These are phyloP conservation scores for Candida stauntonica DNA, from an alignment of 805 yeast species.

Conservation along the genomic window DNA sequence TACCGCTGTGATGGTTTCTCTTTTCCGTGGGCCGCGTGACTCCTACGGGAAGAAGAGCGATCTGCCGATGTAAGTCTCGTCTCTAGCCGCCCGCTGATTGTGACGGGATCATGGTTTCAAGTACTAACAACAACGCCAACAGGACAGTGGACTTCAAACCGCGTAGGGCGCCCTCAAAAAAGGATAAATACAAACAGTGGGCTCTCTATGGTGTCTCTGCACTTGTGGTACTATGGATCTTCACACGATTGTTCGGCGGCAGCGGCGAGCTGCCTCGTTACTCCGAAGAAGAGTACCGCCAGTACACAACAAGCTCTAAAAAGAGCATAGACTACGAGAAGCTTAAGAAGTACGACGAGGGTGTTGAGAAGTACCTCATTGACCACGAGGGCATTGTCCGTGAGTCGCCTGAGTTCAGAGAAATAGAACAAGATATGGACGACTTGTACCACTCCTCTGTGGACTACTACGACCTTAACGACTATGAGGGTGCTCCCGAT, in stretches of 20 bases:
- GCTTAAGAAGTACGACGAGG: constrained; percentile 34
- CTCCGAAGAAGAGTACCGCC: constrained; percentile 14
- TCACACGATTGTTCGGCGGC: constrained; percentile 6
- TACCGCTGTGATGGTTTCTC: constrained; percentile 9
- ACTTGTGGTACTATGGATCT: constrained; percentile 2
- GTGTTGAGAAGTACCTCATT: constrained; percentile 34
- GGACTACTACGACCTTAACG: constrained; percentile 57
- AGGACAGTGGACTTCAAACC: constrained; percentile 31
- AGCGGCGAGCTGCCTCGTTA: constrained; percentile 1
- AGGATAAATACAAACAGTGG: constrained; percentile 1
- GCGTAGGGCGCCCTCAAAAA: constrained; percentile 7
- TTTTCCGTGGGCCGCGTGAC: constrained; percentile 19
- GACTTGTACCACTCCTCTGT: constrained; percentile 43
- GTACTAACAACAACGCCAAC: constrained; percentile 6
- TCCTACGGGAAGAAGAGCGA: constrained; percentile 41
- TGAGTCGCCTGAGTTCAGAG: constrained; percentile 23
- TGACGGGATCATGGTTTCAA: too few species aligned
- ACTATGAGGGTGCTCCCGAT: constrained; percentile 47
- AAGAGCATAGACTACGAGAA: constrained; percentile 31
- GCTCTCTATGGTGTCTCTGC: neutral
- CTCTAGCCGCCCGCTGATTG: neutral
- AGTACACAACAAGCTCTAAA: constrained; percentile 26
- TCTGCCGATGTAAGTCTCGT: constrained; percentile 39
- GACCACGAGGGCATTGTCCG: constrained; percentile 31
- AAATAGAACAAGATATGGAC: constrained; percentile 30